A percentile compares a stretch with the other conserved stretches of the same genome.
Conservation (phyloP, 805 yeast genomes). For the Schizosaccharomyces octosporus region DNA sequence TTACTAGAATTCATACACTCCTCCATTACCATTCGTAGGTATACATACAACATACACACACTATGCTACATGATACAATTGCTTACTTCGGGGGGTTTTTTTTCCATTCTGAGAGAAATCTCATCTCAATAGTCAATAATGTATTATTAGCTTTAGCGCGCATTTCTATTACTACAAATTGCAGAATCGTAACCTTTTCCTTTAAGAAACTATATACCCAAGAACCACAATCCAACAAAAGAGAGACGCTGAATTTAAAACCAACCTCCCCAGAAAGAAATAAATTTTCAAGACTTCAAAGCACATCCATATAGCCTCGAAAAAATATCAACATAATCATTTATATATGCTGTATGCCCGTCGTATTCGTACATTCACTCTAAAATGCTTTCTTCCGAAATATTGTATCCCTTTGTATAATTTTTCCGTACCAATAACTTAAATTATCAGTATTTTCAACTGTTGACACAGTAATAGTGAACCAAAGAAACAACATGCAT, state of each 20-base stretch:
- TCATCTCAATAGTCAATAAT: background rate
- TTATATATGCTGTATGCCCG: background rate
- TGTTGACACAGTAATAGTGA: background rate
- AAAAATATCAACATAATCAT: background rate
- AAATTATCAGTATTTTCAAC: background rate
- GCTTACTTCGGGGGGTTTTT: no score
- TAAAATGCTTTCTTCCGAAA: background rate
- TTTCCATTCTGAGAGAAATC: no score
- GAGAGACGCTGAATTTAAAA: background rate
- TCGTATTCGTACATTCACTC: background rate
- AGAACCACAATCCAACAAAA: constrained; percentile 2
- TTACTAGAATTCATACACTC: no score
- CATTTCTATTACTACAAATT: background rate
- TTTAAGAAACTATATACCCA: background rate
- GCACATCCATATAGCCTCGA: background rate
- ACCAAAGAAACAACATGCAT: background rate
- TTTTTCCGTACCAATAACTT: background rate
- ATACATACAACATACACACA: no score
- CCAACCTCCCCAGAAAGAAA: background rate
- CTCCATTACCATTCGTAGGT: no score
- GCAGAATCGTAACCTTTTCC: constrained; percentile 1
- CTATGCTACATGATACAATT: no score
- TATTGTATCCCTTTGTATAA: background rate
- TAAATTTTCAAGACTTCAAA: background rate
- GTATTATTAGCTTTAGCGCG: background rate